These are phyloP conservation scores for Hymenoscyphus linearis DNA, from an alignment of 2,329 filamentous ascomycete species.

Conservation along the genomic window DNA sequence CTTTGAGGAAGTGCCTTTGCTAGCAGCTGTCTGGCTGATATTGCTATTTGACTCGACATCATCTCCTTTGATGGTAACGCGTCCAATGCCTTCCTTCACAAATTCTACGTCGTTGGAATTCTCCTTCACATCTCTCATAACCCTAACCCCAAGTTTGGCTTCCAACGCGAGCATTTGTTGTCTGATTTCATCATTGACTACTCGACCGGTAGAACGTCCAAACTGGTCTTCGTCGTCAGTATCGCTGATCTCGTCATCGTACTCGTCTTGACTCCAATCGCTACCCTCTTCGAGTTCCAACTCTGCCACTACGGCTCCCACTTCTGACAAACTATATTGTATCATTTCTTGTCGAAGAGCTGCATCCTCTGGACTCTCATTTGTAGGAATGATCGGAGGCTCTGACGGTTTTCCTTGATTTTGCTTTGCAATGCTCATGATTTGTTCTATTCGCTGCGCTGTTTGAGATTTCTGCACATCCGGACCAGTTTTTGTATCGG, in stretches of 20 bases:
- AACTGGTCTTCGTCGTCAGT: slow-evolving; percentile 62
- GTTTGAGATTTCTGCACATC: slow-evolving; percentile 25
- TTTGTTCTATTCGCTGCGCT: slow-evolving; percentile 43
- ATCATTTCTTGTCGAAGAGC: slow-evolving; percentile 82
- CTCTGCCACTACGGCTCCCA: slow-evolving; percentile 88
- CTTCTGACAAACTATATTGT: slow-evolving; percentile 79
- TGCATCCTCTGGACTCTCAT: slow-evolving; percentile 77
- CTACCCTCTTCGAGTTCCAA: slow-evolving; percentile 71
- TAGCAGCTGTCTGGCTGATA: slow-evolving; percentile 9
- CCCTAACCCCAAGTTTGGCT: slow-evolving; percentile 59
- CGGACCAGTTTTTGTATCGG: slow-evolving; percentile 48
- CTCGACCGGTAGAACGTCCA: slow-evolving; percentile 63
- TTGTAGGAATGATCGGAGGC: slow-evolving; percentile 58
- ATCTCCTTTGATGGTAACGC: slow-evolving; percentile 43
- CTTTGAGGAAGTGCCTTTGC: slow-evolving; percentile 24
- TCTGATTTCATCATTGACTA: slow-evolving; percentile 66
- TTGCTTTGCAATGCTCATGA: slow-evolving; percentile 52
- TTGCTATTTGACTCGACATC: background rate
- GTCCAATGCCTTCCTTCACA: slow-evolving; percentile 50
- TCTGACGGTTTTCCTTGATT: slow-evolving; percentile 39
- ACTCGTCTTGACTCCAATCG: slow-evolving; percentile 49
- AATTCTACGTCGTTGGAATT: slow-evolving; percentile 31
- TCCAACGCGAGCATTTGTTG: slow-evolving; percentile 83
- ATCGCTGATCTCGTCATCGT: slow-evolving; percentile 48
- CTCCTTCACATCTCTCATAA: slow-evolving; percentile 51